Evolutionary conservation across 1,284 basidiomycete species (phyloP).

Genomic region (Rhizoctonia solani): DNA sequence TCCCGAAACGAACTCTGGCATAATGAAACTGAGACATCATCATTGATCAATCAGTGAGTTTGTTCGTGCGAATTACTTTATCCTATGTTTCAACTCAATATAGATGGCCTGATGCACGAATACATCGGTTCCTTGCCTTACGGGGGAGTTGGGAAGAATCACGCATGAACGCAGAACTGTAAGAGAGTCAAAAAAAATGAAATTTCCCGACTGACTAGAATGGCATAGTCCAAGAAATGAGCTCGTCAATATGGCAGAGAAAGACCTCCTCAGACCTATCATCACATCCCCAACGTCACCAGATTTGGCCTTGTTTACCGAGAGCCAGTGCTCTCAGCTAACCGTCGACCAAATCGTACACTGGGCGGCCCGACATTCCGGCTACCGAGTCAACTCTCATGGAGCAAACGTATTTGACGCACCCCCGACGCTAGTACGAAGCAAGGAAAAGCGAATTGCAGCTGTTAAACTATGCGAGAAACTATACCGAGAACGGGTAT

Average conservation of each 20-base stretch:
- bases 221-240: neutral
- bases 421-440: constrained; percentile 8
- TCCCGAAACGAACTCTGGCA: neutral
- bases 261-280: neutral
- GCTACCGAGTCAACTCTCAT: constrained; percentile 20
- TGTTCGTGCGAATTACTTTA: neutral
- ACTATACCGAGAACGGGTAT: constrained; percentile 1
- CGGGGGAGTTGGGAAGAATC: neutral
- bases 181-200: too few relatives aligned
- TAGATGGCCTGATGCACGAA: constrained; percentile 6
- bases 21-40: neutral
- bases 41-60: neutral
- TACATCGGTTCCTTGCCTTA: neutral
- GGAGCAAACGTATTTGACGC: constrained; percentile 32
- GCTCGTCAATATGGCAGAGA: neutral
- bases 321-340: neutral
- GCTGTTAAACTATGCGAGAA: neutral
- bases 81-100: neutral
- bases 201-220: too few relatives aligned
- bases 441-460: constrained; percentile 1
- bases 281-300: neutral
- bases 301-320: neutral
- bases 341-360: constrained; percentile 26
- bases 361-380: constrained; percentile 13
- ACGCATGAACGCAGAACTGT: too few relatives aligned